Conservation (phyloP, 2,329 filamentous ascomycete species). For the Claviceps africana region DNA sequence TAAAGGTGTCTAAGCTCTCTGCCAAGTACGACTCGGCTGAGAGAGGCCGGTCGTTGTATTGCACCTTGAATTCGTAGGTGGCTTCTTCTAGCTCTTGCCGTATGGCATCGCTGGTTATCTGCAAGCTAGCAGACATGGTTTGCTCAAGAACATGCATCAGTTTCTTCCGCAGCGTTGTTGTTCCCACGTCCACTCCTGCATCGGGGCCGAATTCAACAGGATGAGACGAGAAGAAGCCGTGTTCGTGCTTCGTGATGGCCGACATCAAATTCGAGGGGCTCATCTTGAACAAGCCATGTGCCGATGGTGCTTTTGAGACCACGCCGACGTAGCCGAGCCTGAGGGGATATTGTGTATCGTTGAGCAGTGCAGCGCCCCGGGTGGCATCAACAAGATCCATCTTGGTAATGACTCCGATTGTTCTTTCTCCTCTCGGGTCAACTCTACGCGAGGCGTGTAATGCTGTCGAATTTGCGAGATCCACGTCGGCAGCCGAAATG, state of each 20-base stretch:
- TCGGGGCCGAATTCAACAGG: constrained; percentile 64
- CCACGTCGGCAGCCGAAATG: constrained; percentile 94
- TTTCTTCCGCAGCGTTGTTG: constrained; percentile 78
- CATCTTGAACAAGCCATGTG: constrained; percentile 66
- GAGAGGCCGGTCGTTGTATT: constrained; percentile 92
- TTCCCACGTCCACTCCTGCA: constrained; percentile 64
- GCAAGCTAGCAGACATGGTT: constrained; percentile 87
- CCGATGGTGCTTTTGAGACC: constrained; percentile 63
- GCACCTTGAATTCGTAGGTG: constrained; percentile 97
- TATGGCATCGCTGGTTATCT: constrained; percentile 82
- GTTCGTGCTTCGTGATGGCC: constrained; percentile 78
- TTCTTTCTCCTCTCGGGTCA: constrained; percentile 85
- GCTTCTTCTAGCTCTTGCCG: constrained; percentile 91
- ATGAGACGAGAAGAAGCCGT: constrained; percentile 73
- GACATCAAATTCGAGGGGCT: constrained; percentile 65
- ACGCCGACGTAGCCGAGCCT: constrained; percentile 95
- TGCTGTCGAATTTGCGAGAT: constrained; percentile 90
- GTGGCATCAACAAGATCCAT: constrained; percentile 90
- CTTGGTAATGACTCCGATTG: constrained; percentile 97
- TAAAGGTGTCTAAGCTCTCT: constrained; percentile 89
- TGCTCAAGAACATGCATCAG: constrained; percentile 94
- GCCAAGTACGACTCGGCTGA: constrained; percentile 94
- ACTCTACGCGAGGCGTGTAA: constrained; percentile 79
- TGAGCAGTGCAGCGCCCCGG: constrained; percentile 64
- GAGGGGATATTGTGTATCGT: constrained; percentile 83